These are phyloP conservation scores for Aspergillus cejpii DNA, from an alignment of 2,329 filamentous ascomycete species.

Conservation along the genomic window DNA sequence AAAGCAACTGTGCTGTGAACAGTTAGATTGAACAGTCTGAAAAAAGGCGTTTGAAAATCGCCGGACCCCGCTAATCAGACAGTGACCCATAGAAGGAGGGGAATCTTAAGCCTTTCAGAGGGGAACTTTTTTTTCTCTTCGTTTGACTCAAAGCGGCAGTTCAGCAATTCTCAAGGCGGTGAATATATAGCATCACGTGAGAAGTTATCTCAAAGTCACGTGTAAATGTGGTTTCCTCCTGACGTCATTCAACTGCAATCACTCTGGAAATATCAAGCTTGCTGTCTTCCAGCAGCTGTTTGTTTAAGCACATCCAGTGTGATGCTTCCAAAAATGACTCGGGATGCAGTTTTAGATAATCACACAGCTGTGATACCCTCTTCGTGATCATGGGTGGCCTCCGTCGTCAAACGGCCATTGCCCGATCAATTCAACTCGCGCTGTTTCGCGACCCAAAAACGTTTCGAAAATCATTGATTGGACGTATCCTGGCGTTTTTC, in stretches of 20 bases:
- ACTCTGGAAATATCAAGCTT: not conserved
- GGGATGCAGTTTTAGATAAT: not conserved
- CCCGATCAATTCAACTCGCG: constrained; percentile 29
- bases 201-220: constrained; percentile 7
- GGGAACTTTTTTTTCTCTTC: constrained; percentile 21
- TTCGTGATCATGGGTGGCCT: constrained; percentile 16
- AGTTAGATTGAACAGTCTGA: constrained; percentile 14
- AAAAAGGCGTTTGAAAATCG: constrained; percentile 31
- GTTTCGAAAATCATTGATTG: constrained; percentile 32
- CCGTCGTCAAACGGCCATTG: constrained; percentile 21
- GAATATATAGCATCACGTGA: constrained; percentile 11
- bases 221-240: not conserved
- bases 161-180: constrained; percentile 23
- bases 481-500: constrained; percentile 49
- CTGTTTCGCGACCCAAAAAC: constrained; percentile 25
- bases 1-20: constrained; percentile 12
- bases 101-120: constrained; percentile 15
- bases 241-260: not conserved
- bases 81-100: constrained; percentile 35
- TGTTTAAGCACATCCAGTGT: not conserved
- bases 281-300: not conserved
- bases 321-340: not conserved
- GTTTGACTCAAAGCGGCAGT: constrained; percentile 27
- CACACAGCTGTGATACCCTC: not conserved
- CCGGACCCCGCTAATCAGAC: constrained; percentile 37